These are phyloP conservation scores for Trichoderma orchidacearum DNA, from an alignment of 495 filamentous ascomycete species.

Conservation along the genomic window DNA sequence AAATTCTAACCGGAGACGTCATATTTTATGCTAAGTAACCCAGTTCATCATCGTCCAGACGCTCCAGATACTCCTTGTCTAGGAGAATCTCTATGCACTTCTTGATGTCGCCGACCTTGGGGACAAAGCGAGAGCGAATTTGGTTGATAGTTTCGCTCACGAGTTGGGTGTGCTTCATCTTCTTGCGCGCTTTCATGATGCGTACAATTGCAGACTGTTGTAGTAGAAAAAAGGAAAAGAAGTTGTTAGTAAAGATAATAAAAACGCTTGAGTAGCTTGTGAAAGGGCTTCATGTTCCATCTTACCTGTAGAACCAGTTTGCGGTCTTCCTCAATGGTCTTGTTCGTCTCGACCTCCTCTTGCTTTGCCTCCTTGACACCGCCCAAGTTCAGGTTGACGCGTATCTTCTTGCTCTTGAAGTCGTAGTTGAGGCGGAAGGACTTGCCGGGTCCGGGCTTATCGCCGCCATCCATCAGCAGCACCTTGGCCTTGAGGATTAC, in stretches of 20 bases:
- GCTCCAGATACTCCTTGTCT: constrained; percentile 98
- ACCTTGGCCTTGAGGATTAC: constrained; percentile 89
- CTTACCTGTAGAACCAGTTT: constrained; percentile 93
- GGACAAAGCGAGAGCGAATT: constrained; percentile 86
- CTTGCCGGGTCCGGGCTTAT: constrained; percentile 64
- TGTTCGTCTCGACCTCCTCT: constrained; percentile 93
- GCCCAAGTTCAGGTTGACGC: constrained; percentile 87
- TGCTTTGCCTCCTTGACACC: constrained; percentile 93
- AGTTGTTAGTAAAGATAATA: too few species aligned
- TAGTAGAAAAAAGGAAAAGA: too few species aligned
- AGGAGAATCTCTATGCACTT: constrained; percentile 98
- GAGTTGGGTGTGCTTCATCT: constrained; percentile 89
- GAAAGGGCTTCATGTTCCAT: too few species aligned
- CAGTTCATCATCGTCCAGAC: constrained; percentile 84
- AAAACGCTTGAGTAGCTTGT: too few species aligned
- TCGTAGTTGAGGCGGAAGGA: constrained; percentile 74
- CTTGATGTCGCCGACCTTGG: constrained; percentile 91
- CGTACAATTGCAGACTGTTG: constrained; percentile 88
- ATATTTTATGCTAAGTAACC: constrained; percentile 64
- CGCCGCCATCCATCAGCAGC: constrained; percentile 42
- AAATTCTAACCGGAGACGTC: neutral
- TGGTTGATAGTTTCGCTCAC: constrained; percentile 91
- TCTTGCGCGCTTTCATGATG: constrained; percentile 99
- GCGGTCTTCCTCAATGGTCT: constrained; percentile 97
- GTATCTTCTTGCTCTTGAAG: constrained; percentile 96